Evolutionary conservation across 345 rosid genomes (phyloP), one percentile per base, ranked within the genome.

Genomic region (Ricinus communis): DNA sequence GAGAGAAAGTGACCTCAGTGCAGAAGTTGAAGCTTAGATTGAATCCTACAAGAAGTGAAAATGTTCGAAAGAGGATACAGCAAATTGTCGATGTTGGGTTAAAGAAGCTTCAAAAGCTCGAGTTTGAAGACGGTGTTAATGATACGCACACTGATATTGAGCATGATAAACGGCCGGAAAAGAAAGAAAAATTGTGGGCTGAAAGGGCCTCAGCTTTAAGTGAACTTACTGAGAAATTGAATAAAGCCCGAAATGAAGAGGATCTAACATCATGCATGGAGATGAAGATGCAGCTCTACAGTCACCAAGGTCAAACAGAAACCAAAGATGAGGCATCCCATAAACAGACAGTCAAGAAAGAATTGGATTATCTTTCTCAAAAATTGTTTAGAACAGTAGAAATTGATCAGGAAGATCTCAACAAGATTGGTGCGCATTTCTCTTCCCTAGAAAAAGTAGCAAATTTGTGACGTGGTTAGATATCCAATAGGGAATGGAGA

Each of bases 181-280:
- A 70, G 71, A 78, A 59, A 51, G 82, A 69, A 69, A 28, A 38
- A 55, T 60, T 62, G 63, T 61, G 76, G 85, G 71, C 77, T 21
- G 91, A 87, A 77, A 89, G 80, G 76, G 71, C 80, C 66, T 86
- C 85, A 27, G 77, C 82, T 52, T 62, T 88, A 65, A 81, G 33
- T 70, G 93, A 95, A 49, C 82, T 90, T 61, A 76, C 77, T 1
- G 99, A 89, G 43, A 90, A 87, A 82, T 66, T 95, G 80, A 90
- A 85, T 83, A 88, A 84, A 85, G 90, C 92, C 70, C 86, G 91
- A 72, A 90, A 75, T 36, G 91, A 86, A 50, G 96, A 90, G 52
- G 97, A 92, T 82, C 81, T 93, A 59, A 87, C 85, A 65, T 84
- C 90, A 66, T 92, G 91, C 74, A 54, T 74, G 77, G 96, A 88